Conservation (phyloP, 306 rosid species). For the Crotalaria pallida region DNA sequence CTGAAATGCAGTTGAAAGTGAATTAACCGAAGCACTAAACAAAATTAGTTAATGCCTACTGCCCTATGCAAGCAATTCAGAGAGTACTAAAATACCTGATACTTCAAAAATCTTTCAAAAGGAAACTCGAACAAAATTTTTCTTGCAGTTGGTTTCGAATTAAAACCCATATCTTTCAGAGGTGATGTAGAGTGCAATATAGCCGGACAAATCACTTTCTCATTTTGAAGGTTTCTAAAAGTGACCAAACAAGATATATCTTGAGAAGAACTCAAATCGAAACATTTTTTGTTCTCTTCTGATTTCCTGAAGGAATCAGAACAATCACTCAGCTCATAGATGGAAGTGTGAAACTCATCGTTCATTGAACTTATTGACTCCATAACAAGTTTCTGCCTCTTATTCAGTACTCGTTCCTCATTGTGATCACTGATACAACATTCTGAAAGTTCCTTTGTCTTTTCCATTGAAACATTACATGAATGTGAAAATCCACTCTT, state of each 20-base stretch:
- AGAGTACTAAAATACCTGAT: slow-evolving; percentile 50
- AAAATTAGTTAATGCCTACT: not conserved
- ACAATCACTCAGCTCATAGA: slow-evolving; percentile 35
- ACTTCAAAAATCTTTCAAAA: slow-evolving; percentile 45
- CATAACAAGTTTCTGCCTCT: slow-evolving; percentile 47
- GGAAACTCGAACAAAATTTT: slow-evolving; percentile 72
- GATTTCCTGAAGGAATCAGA: slow-evolving; percentile 33
- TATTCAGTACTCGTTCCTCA: slow-evolving; percentile 32
- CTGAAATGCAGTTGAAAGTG: slow-evolving; percentile 43
- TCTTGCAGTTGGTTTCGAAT: slow-evolving; percentile 37
- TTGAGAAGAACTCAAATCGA: slow-evolving; percentile 30
- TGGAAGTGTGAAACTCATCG: slow-evolving; percentile 29
- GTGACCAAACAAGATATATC: slow-evolving; percentile 51
- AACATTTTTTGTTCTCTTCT: slow-evolving; percentile 22
- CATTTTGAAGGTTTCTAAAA: slow-evolving; percentile 35
- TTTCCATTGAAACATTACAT: slow-evolving; percentile 32
- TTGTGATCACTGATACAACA: slow-evolving; percentile 19
- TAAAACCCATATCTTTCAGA: slow-evolving; percentile 11
- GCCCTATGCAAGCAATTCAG: slow-evolving; percentile 10
- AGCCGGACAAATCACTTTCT: slow-evolving; percentile 33
- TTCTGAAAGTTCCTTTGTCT: slow-evolving; percentile 30
- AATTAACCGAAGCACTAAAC: slow-evolving; percentile 13
- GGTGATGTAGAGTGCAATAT: slow-evolving; percentile 36
- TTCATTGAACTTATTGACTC: slow-evolving; percentile 28
- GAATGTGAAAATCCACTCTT: slow-evolving; percentile 19